Conservation (phyloP, 352 stramenopile species). For the Globisporangium splendens region DNA sequence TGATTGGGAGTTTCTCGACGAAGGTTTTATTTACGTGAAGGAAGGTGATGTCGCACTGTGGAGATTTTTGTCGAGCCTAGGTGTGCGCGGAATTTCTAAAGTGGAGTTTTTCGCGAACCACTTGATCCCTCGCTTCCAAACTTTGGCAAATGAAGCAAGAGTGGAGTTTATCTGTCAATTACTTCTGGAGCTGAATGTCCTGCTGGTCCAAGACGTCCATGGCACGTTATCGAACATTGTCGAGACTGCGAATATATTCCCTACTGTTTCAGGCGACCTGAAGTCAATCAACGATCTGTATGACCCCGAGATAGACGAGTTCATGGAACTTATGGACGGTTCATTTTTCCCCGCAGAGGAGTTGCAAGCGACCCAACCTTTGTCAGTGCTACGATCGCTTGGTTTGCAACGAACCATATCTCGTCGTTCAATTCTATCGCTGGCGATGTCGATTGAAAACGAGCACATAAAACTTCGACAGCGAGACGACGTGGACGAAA, state of each 20-base stretch:
- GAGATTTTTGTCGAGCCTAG: conserved; percentile 29
- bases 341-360: conserved; percentile 63
- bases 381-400: conserved; percentile 55
- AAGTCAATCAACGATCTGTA: conserved; percentile 64
- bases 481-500: conserved; percentile 5
- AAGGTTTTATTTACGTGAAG: conserved; percentile 44
- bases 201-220: conserved; percentile 39
- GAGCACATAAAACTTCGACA: conserved; percentile 35
- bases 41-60: conserved; percentile 30
- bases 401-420: conserved; percentile 67
- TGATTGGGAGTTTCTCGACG: conserved; percentile 39
- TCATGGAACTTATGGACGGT: conserved; percentile 62
- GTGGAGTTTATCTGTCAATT: conserved; percentile 45
- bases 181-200: conserved; percentile 31
- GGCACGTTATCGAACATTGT: conserved; percentile 37
- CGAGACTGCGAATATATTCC: conserved; percentile 55
- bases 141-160: conserved; percentile 20
- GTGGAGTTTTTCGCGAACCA: conserved; percentile 46
- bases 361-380: conserved; percentile 47
- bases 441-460: conserved; percentile 57
- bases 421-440: conserved; percentile 52
- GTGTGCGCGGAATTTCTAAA: conserved; percentile 34
- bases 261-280: conserved; percentile 45
- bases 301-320: conserved; percentile 69
- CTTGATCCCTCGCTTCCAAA: conserved; percentile 47